Conservation (phyloP, 306 rosid species). For the Cucumis cinereus region DNA sequence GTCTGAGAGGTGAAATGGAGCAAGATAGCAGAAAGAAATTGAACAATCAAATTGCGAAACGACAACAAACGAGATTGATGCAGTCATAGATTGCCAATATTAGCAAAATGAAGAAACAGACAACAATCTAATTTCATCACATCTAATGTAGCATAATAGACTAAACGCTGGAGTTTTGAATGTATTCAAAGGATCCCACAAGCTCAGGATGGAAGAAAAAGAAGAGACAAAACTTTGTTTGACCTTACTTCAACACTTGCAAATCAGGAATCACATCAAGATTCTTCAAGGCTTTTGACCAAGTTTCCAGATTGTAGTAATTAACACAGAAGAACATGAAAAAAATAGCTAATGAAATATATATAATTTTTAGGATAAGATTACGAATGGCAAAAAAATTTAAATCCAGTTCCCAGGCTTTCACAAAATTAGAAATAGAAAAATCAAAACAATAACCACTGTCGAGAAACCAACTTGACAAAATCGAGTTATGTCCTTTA, state of each 20-base stretch:
- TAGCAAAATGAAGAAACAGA: not conserved
- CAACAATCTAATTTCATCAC: not conserved
- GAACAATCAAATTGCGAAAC: not conserved
- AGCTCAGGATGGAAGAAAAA: not conserved
- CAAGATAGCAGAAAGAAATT: not conserved
- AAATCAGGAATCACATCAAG: not conserved
- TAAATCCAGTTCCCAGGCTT: slow-evolving; percentile 4
- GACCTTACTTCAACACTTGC: not conserved
- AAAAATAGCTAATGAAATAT: not conserved
- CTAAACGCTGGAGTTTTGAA: not conserved
- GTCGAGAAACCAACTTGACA: not conserved
- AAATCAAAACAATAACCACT: not conserved
- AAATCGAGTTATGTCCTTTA: slow-evolving; percentile 16
- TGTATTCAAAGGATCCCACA: not conserved
- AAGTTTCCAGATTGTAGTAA: not conserved
- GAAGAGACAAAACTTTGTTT: not conserved
- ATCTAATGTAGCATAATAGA: not conserved
- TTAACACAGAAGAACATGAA: not conserved
- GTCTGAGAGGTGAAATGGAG: not conserved
- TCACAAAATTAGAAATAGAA: slow-evolving; percentile 26
- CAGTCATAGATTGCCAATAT: not conserved
- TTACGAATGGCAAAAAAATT: too few relatives aligned
- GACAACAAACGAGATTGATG: not conserved
- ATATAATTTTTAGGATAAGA: too few relatives aligned
- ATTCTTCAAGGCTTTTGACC: not conserved